phyloP scores from a whole-genome alignment of 1,139 yeast genomes.

The Wickerhamomyces sp. region DNA sequence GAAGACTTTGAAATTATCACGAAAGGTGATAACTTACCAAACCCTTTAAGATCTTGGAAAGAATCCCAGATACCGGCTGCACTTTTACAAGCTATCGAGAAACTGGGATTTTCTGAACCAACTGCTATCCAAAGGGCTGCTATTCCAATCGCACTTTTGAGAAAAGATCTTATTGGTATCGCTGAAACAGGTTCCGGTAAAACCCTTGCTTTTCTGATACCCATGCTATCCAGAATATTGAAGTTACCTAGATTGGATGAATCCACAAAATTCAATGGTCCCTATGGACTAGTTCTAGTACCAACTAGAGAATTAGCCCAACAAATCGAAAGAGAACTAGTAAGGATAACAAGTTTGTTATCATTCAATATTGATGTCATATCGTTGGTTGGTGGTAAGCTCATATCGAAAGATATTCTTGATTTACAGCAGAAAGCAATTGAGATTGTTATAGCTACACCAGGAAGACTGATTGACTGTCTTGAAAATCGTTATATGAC shows the following conservation, averaged over 20 bases:
- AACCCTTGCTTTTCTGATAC: constrained; percentile 78
- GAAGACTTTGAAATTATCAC: constrained; percentile 71
- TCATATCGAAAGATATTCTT: constrained; percentile 66
- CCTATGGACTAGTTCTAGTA: constrained; percentile 64
- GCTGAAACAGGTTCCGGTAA: constrained; percentile 98
- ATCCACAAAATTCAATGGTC: constrained; percentile 47
- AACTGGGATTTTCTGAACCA: constrained; percentile 53
- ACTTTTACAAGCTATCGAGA: constrained; percentile 34
- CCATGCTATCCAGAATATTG: constrained; percentile 57
- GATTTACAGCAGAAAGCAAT: constrained; percentile 56
- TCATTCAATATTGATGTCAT: constrained; percentile 44
- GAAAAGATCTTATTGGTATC: constrained; percentile 75
- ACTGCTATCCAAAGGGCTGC: constrained; percentile 91
- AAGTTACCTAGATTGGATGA: constrained; percentile 38
- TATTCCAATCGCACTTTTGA: constrained; percentile 62
- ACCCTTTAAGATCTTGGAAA: constrained; percentile 72
- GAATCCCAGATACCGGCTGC: constrained; percentile 48
- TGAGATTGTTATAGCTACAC: constrained; percentile 87
- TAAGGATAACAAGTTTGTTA: constrained; percentile 39
- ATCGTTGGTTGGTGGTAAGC: constrained; percentile 86
- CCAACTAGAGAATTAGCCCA: constrained; percentile 94
- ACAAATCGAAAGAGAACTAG: constrained; percentile 69
- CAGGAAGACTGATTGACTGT: constrained; percentile 83
- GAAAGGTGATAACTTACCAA: constrained; percentile 43
- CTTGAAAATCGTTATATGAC: constrained; percentile 61